phyloP scores from a whole-genome alignment of 169 alveolate genomes.

The Cryptosporidium baileyi region DNA sequence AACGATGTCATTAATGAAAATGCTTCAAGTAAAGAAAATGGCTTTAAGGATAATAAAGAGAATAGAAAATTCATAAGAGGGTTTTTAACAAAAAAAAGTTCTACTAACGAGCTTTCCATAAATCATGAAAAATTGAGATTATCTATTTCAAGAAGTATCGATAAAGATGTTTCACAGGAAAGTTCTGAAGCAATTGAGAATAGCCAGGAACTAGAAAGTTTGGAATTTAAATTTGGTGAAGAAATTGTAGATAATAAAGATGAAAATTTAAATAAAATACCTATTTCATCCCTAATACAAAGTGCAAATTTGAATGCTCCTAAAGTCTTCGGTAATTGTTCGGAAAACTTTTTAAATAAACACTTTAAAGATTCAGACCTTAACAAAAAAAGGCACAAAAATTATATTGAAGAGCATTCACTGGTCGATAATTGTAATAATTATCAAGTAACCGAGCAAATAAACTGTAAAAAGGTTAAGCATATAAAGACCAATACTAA shows the following conservation, averaged over 20 bases:
- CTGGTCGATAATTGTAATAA: not conserved
- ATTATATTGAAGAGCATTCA: not conserved
- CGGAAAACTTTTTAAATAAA: not conserved
- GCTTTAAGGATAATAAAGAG: not conserved
- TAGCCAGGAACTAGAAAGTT: not conserved
- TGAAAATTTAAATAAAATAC: not conserved
- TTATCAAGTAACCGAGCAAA: not conserved
- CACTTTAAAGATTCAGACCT: too few species aligned
- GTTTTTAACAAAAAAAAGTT: not conserved
- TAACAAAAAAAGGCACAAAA: conserved; percentile 37
- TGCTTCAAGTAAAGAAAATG: not conserved
- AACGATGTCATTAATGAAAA: not conserved
- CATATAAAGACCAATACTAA: not conserved
- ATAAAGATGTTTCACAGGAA: not conserved
- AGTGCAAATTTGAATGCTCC: conserved; percentile 24
- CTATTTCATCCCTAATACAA: conserved; percentile 7
- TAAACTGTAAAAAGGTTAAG: conserved; percentile 12
- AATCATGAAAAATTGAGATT: not conserved
- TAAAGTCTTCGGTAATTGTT: not conserved
- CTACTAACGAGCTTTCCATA: not conserved
- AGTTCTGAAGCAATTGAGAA: conserved; percentile 4
- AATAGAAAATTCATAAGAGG: not conserved
- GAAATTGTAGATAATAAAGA: not conserved
- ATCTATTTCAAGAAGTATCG: too few species aligned
- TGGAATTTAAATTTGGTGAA: conserved; percentile 31